phyloP scores from a whole-genome alignment of 2,329 filamentous ascomycete genomes.

The Microascus cirrosus region DNA sequence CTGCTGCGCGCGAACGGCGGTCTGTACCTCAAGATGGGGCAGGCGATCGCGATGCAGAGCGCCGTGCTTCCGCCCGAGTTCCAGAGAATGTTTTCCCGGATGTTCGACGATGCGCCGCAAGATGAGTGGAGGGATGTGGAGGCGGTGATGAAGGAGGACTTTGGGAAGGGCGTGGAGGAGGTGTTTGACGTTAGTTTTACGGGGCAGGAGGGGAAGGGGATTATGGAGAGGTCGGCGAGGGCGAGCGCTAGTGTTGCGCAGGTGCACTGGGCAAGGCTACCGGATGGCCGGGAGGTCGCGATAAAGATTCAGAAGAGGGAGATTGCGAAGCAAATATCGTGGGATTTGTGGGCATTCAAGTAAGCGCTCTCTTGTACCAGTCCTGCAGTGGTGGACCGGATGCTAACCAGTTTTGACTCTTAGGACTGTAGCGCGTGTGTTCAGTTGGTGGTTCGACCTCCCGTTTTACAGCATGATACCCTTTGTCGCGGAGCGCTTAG shows the following conservation, averaged over 20 bases:
- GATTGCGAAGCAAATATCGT: conserved; percentile 80
- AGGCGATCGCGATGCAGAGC: conserved; percentile 97
- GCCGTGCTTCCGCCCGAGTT: conserved; percentile 89
- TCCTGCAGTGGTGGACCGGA: neutral
- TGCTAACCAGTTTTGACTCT: neutral
- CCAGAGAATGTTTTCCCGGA: conserved; percentile 86
- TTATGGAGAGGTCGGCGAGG: conserved; percentile 49
- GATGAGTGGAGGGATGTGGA: conserved; percentile 81
- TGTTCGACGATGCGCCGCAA: conserved; percentile 97
- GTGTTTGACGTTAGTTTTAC: conserved; percentile 84
- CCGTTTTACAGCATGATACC: conserved; percentile 85
- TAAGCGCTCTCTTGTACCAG: conserved; percentile 24
- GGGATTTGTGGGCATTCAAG: conserved; percentile 95
- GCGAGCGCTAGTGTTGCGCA: conserved; percentile 90
- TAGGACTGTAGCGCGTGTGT: conserved; percentile 69
- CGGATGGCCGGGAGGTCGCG: conserved; percentile 83
- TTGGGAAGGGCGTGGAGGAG: conserved; percentile 74
- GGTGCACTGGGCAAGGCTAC: conserved; percentile 83
- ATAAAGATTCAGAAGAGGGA: conserved; percentile 96
- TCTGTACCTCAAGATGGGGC: conserved; percentile 92
- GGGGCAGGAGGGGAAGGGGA: conserved; percentile 54
- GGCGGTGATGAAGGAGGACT: conserved; percentile 77
- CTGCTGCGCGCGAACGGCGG: conserved; percentile 81
- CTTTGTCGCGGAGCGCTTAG: conserved; percentile 84
- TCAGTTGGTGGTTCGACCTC: conserved; percentile 84